Evolutionary conservation across 805 yeast genomes (phyloP), one percentile per base, ranked within the genome.

Genomic region (Saccharomyces mikatae): DNA sequence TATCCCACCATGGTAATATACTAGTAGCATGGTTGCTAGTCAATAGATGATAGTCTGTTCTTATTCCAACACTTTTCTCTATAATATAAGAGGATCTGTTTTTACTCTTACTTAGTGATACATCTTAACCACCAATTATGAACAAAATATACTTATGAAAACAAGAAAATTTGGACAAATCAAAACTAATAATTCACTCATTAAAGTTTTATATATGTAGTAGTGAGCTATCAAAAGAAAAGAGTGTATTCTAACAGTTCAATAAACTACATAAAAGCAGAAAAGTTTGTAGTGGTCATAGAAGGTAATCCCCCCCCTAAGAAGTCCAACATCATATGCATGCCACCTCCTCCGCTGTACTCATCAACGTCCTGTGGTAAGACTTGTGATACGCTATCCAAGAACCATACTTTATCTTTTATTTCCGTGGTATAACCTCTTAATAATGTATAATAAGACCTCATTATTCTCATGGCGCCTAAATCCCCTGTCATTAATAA

Each of bases 281-380:
- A 61, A 26, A 75, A 57, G 56, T 71, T 73, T 4, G 77, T 73
- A 0, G 77, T 74, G 4, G 77, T 74, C 75, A 76, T 74, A 3
- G 79, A 75, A 10, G 79, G 79, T 47, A 76, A 60, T 2, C 79
- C 79, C 14, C 94, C 94, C 17, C 94, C 94, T 29, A 87, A 74
- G 73, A 87, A 87, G 69, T 87, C 94, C 69, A 87, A 73, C 94
- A 87, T 87, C 94, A 87, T 87, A 66, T 86, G 89, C 89, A 86
- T 86, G 58, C 94, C 94, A 54, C 94, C 94, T 55, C 95, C 88
- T 47, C 96, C 96, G n/a, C 91, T 84, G 64, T 88, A 87, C 63
- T 87, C 89, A 63, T 91, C 97, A 52, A 89, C 96, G 69, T 91
- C 96, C 11, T 86, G 95, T 0, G 97, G 97, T 50, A 91, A 76